Evolutionary conservation across 129 eudicot species (phyloP).

Genomic region (Escallonia rubra): DNA sequence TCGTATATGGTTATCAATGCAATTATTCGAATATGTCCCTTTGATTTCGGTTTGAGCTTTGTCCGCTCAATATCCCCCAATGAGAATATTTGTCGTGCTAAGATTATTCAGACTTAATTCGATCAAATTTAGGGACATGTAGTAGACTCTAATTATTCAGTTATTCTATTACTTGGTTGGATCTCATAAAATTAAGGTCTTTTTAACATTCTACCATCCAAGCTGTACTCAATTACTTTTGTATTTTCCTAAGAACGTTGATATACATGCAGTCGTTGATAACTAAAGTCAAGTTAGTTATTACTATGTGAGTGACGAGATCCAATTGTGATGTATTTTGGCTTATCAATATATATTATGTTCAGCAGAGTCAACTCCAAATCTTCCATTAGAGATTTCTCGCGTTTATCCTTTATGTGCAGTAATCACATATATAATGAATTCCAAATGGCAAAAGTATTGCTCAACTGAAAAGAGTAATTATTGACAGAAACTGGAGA

Average conservation of each 20-base stretch:
- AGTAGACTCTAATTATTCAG: neutral
- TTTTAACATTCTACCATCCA: no score
- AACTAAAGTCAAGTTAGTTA: no score
- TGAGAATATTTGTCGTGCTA: neutral
- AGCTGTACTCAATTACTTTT: no score
- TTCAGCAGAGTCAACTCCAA: neutral
- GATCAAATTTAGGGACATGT: neutral
- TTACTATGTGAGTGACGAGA: no score
- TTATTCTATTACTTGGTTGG: neutral
- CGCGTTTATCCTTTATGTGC: neutral
- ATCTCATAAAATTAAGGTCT: neutral
- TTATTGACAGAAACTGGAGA: neutral
- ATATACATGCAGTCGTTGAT: no score
- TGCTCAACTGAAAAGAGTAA: neutral
- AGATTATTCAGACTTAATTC: neutral
- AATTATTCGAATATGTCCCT: no score
- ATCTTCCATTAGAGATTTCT: neutral
- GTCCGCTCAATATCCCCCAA: neutral
- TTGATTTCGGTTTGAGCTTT: neutral
- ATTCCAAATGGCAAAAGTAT: no score
- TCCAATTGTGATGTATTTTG: neutral
- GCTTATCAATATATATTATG: no score
- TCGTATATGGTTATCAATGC: no score
- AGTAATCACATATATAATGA: neutral
- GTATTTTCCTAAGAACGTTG: no score